phyloP scores from a whole-genome alignment of 2,329 filamentous ascomycete genomes.

The Fusarium transvaalense region DNA sequence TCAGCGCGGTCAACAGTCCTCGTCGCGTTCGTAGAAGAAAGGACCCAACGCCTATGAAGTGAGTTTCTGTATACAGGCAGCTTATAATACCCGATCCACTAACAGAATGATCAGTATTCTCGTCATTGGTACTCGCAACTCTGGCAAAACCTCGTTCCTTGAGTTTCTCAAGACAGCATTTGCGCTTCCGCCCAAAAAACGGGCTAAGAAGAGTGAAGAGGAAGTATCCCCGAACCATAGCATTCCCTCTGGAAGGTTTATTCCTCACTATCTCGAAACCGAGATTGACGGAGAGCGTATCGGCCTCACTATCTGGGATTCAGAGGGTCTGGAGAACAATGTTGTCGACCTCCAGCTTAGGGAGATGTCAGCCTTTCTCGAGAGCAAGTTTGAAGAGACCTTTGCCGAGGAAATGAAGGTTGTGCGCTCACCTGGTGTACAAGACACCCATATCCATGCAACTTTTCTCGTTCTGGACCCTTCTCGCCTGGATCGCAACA shows the following conservation, averaged over 20 bases:
- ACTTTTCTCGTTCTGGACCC: slow-evolving; percentile 95
- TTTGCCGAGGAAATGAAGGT: slow-evolving; percentile 99
- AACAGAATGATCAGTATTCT: slow-evolving; percentile 74
- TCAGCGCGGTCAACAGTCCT: slow-evolving; percentile 93
- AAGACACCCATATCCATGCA: slow-evolving; percentile 97
- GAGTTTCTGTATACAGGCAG: slow-evolving; percentile 60
- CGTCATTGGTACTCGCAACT: slow-evolving; percentile 86
- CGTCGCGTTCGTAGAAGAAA: slow-evolving; percentile 92
- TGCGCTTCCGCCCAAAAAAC: slow-evolving; percentile 84
- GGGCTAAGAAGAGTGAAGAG: slow-evolving; percentile 66
- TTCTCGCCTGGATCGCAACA: slow-evolving; percentile 83
- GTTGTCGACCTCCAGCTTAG: slow-evolving; percentile 94
- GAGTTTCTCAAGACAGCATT: slow-evolving; percentile 92
- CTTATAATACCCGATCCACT: background rate
- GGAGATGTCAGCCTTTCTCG: slow-evolving; percentile 90
- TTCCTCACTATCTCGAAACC: slow-evolving; percentile 90
- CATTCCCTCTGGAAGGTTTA: slow-evolving; percentile 77
- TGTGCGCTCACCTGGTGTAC: slow-evolving; percentile 88
- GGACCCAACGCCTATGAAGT: slow-evolving; percentile 99
- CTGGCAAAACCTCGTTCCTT: slow-evolving; percentile 96
- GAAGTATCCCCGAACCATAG: slow-evolving; percentile 68
- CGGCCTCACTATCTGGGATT: slow-evolving; percentile 96
- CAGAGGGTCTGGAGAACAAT: slow-evolving; percentile 92
- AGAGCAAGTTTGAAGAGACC: slow-evolving; percentile 98
- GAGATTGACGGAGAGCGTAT: slow-evolving; percentile 94